Conservation (phyloP, 2,329 filamentous ascomycete species). For the Podosphaera xanthii region DNA sequence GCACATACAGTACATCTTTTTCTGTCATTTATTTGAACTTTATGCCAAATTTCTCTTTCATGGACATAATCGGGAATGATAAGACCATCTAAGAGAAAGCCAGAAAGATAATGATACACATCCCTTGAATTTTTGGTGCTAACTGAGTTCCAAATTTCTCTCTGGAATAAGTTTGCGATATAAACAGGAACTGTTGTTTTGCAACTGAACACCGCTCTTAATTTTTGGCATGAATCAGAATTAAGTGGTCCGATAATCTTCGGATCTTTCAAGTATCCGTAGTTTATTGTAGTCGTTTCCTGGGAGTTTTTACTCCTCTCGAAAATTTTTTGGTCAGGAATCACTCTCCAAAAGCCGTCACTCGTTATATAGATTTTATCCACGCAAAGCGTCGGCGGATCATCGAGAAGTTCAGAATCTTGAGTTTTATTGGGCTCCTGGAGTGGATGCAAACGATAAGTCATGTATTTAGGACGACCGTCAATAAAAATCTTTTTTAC, state of each 20-base stretch:
- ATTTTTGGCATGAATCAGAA: not conserved
- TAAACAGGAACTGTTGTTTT: not conserved
- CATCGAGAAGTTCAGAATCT: not conserved
- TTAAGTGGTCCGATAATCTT: not conserved
- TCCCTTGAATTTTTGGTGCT: not conserved
- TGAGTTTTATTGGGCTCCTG: not conserved
- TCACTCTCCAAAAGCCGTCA: not conserved
- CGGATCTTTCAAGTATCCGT: not conserved
- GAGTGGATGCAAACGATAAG: not conserved
- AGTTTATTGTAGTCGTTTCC: not conserved
- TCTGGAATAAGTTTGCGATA: not conserved
- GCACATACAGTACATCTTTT: constrained; percentile 14
- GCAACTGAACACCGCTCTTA: constrained; percentile 3
- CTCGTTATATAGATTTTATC: not conserved
- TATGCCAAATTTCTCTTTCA: constrained; percentile 1
- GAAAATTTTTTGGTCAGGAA: not conserved
- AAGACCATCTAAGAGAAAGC: constrained; percentile 4
- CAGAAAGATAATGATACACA: constrained; percentile 3
- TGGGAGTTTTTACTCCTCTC: not conserved
- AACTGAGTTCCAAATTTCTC: constrained; percentile 2
- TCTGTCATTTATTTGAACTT: constrained; percentile 1
- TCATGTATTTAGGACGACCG: not conserved
- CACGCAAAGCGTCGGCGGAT: not conserved
- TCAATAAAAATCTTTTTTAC: not conserved
- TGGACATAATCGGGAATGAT: constrained; percentile 2